A percentile compares a stretch with the other conserved stretches of the same genome.
Evolutionary conservation across 768 basidiomycete species (phyloP).

Genomic region (Boletus tomentosulus): DNA sequence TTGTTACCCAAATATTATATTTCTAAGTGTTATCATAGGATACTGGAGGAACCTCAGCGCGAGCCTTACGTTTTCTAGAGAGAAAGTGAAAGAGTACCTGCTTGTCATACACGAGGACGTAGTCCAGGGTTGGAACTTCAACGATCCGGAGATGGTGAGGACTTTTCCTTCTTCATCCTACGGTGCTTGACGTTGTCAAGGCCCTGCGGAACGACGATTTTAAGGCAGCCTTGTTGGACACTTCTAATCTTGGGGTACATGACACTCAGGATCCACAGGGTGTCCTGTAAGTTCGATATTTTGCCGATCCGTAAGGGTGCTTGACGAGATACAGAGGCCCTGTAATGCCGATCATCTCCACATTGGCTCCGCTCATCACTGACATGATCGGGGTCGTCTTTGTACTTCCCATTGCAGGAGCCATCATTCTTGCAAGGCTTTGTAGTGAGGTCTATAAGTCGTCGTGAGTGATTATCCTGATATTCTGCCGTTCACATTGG

Average conservation of each 20-base stretch:
- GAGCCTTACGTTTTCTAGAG: neutral
- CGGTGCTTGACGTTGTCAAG: neutral
- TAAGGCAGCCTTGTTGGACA: neutral
- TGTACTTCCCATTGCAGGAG: neutral
- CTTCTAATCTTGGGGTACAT: neutral
- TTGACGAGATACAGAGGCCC: neutral
- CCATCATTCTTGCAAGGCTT: neutral
- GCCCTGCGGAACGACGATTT: neutral
- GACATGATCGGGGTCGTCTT: neutral
- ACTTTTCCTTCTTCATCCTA: neutral
- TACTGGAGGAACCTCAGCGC: conserved; percentile 1
- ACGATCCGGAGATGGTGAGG: neutral
- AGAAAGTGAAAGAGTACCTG: neutral
- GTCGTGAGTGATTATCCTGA: neutral
- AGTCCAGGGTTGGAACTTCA: neutral
- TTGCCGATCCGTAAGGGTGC: neutral
- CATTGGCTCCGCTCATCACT: neutral
- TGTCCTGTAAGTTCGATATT: neutral
- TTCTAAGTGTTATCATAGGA: neutral
- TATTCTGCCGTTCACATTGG: neutral
- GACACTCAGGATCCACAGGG: too few relatives aligned
- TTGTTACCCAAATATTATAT: too few relatives aligned
- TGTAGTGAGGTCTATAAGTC: neutral
- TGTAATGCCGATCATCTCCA: neutral
- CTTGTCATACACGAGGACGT: neutral